Base-by-base conservation (phyloP, 164 flowering plant genomes). In the Magnolia kwangsiensis region DNA sequence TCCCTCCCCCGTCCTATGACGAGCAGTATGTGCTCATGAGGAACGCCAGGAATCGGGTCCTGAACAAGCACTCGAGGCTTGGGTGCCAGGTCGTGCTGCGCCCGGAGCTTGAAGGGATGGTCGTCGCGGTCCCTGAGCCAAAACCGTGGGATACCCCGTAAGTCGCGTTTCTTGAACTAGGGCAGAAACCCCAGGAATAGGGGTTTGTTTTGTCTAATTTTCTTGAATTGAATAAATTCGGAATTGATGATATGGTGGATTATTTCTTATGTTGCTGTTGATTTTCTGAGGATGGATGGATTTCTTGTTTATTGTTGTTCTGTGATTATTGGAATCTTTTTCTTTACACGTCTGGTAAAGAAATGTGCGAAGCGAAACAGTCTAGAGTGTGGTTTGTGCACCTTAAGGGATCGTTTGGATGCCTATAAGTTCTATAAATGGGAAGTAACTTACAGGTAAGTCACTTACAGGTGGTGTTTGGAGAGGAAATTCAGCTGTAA, bases 111-210 rank as follows among this genome's bases (percentile, higher is more conserved):
- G 87, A 96, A 82, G 99, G 99, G 74, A 96, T 96, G 99, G 99
- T 96, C 63, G 96, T 96, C 29, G 98, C 98, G 1, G 84, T 96
- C n/a, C 93, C 99, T 13, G 97, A 96, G 84, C 88, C 97, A 23
- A 96, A 89, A 83, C 92, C 98, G 1, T 96, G 99, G 99, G 94
- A 92, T 70, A 94, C 69, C 72, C 94, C 97, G 49, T 92, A 82
- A 89, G 61, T 1, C 63, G 37, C 18, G 18, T 14, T 24, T 67
- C 49, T 67, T 27, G 18, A 16, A 67, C 14, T 67, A 10, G 61
- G 61, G 61, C 61, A 55, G 61, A 55, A 55, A 8, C 61, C 61
- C 61, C 18, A 55, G 61, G 61, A 55, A 55, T 10, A 3, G 45
- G 45, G 7, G 45, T 37, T 37, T 37, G 45, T 37, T 37, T 55